A percentile compares a stretch with the other conserved stretches of the same genome.
These are phyloP conservation scores for Gloeopeniophorella convolvens DNA, from an alignment of 768 basidiomycete genomes.

Conservation along the genomic window DNA sequence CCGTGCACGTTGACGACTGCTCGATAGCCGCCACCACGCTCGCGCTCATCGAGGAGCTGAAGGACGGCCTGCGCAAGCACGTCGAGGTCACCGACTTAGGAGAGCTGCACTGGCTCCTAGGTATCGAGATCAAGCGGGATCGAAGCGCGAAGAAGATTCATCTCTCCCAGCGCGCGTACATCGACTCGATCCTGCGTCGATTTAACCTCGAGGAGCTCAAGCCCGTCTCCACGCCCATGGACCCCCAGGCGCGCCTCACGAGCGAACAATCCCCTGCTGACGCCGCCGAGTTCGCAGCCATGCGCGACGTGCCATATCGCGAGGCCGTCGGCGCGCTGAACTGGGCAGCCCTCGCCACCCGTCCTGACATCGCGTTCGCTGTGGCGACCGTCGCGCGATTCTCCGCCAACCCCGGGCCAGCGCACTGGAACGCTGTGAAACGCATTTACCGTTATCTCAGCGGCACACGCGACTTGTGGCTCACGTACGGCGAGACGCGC, in stretches of 20 bases:
- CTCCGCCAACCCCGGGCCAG: conserved; percentile 24
- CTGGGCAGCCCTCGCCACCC: conserved; percentile 24
- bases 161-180: conserved; percentile 26
- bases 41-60: conserved; percentile 7
- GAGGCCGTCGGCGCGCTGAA: conserved; percentile 22
- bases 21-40: conserved; percentile 24
- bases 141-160: conserved; percentile 16
- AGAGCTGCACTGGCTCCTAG: background rate
- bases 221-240: conserved; percentile 30
- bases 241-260: conserved; percentile 17
- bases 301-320: conserved; percentile 21
- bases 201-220: conserved; percentile 28
- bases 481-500: conserved; percentile 18
- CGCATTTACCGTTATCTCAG: conserved; percentile 34
- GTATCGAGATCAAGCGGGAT: conserved; percentile 27
- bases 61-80: conserved; percentile 23
- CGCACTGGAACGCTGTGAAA: conserved; percentile 30
- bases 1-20: conserved; percentile 24
- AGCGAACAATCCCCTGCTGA: background rate
- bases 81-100: conserved; percentile 1
- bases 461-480: conserved; percentile 24
- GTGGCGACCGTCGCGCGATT: conserved; percentile 29
- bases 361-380: conserved; percentile 32
- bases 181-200: conserved; percentile 22
- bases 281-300: background rate